phyloP scores from a whole-genome alignment of 768 basidiomycete species.

The Hericium coralloides region DNA sequence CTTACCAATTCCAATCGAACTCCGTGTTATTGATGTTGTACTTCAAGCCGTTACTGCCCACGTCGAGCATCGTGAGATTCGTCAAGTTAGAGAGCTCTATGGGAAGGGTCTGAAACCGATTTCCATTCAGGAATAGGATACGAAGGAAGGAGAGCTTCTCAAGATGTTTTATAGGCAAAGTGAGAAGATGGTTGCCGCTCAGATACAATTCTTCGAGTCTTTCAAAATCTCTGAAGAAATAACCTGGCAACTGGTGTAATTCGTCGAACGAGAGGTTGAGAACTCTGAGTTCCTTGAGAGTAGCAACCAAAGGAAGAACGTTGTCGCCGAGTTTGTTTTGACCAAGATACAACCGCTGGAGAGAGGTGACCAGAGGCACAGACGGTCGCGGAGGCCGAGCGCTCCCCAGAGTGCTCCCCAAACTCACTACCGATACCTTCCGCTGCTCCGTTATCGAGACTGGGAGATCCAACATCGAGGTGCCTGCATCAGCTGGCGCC shows the following conservation, averaged over 20 bases:
- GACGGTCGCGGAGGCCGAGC: conserved; percentile 20
- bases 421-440: conserved; percentile 31
- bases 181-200: conserved; percentile 90
- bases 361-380: conserved; percentile 58
- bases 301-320: conserved; percentile 59
- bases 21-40: conserved; percentile 99
- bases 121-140: conserved; percentile 86
- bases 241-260: conserved; percentile 75
- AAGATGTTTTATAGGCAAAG: conserved; percentile 83
- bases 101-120: conserved; percentile 86
- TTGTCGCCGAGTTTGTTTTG: conserved; percentile 86
- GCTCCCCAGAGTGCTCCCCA: conserved; percentile 13
- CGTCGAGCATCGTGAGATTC: conserved; percentile 75
- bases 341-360: conserved; percentile 76
- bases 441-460: conserved; percentile 23
- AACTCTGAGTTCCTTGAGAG: conserved; percentile 67
- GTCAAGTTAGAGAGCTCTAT: conserved; percentile 81
- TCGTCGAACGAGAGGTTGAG: conserved; percentile 97
- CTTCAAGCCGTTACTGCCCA: conserved; percentile 86
- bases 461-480: conserved; percentile 4
- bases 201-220: conserved; percentile 82
- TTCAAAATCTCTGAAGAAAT: conserved; percentile 66
- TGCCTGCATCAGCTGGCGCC: conserved; percentile 14
- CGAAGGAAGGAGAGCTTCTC: conserved; percentile 57
- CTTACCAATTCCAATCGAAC: conserved; percentile 98